phyloP scores from a whole-genome alignment of 306 rosid genomes.

The Dicorynia guianensis region DNA sequence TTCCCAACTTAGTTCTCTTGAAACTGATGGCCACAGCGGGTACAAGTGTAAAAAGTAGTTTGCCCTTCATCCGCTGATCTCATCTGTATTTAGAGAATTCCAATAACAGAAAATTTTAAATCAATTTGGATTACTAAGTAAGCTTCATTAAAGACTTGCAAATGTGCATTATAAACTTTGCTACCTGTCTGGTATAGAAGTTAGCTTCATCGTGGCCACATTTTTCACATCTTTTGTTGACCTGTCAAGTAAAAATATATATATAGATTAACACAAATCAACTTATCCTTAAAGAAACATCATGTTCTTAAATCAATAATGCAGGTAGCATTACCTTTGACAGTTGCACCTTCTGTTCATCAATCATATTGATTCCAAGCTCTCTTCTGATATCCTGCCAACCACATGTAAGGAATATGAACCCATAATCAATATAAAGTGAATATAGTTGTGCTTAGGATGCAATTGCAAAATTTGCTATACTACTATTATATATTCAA shows the following conservation, averaged over 20 bases:
- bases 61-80: conserved; percentile 62
- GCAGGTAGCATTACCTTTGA: conserved; percentile 50
- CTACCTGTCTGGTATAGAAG: conserved; percentile 56
- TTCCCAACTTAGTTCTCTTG: conserved; percentile 42
- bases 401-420: conserved; percentile 19
- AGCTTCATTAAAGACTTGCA: conserved; percentile 25
- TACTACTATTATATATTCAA: background rate
- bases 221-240: conserved; percentile 75
- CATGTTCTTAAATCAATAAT: conserved; percentile 1
- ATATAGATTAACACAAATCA: background rate
- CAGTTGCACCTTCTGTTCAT: conserved; percentile 43
- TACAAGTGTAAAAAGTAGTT: conserved; percentile 54
- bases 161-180: conserved; percentile 8
- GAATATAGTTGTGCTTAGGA: background rate
- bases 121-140: conserved; percentile 8
- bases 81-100: conserved; percentile 44
- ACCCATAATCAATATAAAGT: background rate
- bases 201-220: conserved; percentile 80
- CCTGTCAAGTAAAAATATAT: conserved; percentile 47
- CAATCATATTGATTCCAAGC: conserved; percentile 50
- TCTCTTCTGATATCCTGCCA: conserved; percentile 57
- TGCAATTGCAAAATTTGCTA: conserved; percentile 2
- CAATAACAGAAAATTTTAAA: background rate
- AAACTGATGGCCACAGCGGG: conserved; percentile 48
- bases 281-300: background rate